A percentile compares a stretch with the other conserved stretches of the same genome.
Conservation (phyloP, 2,329 filamentous ascomycete species). For the Phaeosphaeriaceae sp. region DNA sequence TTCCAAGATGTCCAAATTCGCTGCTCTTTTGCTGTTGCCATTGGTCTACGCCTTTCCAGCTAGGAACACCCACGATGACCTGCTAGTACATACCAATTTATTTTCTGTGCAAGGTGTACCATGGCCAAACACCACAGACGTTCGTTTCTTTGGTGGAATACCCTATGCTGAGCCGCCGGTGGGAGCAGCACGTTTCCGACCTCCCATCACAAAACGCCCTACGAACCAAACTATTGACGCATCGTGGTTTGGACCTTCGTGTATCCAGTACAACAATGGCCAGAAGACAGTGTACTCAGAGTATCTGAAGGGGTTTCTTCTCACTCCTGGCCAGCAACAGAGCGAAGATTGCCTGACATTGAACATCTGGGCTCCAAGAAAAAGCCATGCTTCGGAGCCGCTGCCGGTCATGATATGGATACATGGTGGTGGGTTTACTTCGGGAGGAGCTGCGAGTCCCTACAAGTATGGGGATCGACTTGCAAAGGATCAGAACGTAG, state of each 20-base stretch:
- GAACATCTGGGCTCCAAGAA: constrained; percentile 34
- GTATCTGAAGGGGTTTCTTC: constrained; percentile 26
- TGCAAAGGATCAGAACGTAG: constrained; percentile 50
- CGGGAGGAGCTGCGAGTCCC: constrained; percentile 53
- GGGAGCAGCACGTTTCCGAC: constrained; percentile 18
- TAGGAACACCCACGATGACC: constrained; percentile 4
- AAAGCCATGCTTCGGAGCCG: constrained; percentile 9
- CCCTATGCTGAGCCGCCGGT: constrained; percentile 28
- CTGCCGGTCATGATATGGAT: constrained; percentile 57
- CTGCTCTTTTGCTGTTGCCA: constrained; percentile 6
- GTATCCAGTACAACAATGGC: constrained; percentile 27
- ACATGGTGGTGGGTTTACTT: constrained; percentile 54
- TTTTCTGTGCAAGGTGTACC: constrained; percentile 24
- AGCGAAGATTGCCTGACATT: constrained; percentile 38
- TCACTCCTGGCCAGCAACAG: constrained; percentile 21
- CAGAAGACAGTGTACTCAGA: constrained; percentile 26
- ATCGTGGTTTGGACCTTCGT: constrained; percentile 28
- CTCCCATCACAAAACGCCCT: constrained; percentile 22
- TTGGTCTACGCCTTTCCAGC: constrained; percentile 3
- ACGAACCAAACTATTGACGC: constrained; percentile 19
- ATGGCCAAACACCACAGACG: constrained; percentile 26
- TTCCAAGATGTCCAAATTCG: constrained; percentile 5
- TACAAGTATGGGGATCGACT: constrained; percentile 55
- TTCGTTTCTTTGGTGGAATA: constrained; percentile 27
- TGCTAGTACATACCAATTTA: constrained; percentile 22